These are phyloP conservation scores for Penicillium daleae DNA, from an alignment of 495 filamentous ascomycete genomes.

Conservation along the genomic window DNA sequence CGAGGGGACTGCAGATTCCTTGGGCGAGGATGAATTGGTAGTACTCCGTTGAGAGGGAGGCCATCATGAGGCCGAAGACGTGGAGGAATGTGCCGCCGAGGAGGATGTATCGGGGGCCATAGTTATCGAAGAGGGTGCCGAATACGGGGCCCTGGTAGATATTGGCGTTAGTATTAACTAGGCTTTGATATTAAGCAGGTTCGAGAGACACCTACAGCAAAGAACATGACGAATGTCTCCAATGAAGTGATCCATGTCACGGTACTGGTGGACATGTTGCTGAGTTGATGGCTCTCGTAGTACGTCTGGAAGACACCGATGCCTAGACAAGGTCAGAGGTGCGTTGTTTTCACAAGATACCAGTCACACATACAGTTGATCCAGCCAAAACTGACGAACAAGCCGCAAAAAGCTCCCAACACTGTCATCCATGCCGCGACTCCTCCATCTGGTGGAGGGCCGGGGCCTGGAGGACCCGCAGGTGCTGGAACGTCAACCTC, in stretches of 20 bases:
- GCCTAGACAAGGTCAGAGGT: constrained; percentile 29
- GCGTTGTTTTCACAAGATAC: neutral
- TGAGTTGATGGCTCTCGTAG: constrained; percentile 53
- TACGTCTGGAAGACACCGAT: constrained; percentile 66
- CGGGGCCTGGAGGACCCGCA: constrained; percentile 46
- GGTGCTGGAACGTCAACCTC: constrained; percentile 17
- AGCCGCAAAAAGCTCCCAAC: constrained; percentile 61
- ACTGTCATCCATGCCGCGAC: constrained; percentile 68
- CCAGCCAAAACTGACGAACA: constrained; percentile 70
- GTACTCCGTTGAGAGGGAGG: constrained; percentile 44
- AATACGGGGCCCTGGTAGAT: constrained; percentile 48
- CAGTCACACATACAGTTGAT: constrained; percentile 52
- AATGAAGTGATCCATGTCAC: constrained; percentile 57
- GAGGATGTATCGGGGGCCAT: constrained; percentile 70
- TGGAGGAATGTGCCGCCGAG: constrained; percentile 64
- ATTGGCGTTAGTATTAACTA: neutral
- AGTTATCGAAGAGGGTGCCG: constrained; percentile 69
- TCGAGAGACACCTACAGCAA: constrained; percentile 28
- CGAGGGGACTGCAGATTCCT: constrained; percentile 51
- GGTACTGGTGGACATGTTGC: constrained; percentile 43
- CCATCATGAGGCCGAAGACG: constrained; percentile 71
- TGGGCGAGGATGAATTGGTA: constrained; percentile 52
- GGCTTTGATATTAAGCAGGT: neutral
- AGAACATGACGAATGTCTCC: constrained; percentile 53
- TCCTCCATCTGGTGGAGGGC: constrained; percentile 64